These are phyloP conservation scores for Strigomonas culicis DNA, from an alignment of 208 protist species.

Conservation along the genomic window DNA sequence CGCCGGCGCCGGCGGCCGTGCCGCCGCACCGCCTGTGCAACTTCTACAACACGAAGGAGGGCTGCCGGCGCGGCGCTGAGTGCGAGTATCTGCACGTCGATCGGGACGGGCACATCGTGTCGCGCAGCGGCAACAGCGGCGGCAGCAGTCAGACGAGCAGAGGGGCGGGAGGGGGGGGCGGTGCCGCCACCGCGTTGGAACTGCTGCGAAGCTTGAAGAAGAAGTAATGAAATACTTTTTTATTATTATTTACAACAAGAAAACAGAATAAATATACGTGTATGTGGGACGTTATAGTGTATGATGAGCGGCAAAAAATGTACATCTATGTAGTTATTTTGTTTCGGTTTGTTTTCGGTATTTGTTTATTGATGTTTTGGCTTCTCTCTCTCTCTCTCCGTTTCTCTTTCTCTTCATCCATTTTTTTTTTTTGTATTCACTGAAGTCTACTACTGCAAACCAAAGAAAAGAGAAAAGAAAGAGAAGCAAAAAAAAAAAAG, in stretches of 20 bases:
- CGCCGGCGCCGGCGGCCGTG: no score
- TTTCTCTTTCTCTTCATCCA: background rate
- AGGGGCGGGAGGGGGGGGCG: background rate
- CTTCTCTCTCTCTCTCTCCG: background rate
- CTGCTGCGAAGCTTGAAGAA: slow-evolving; percentile 2
- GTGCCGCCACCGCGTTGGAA: background rate
- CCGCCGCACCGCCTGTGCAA: slow-evolving; percentile 29
- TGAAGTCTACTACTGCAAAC: background rate
- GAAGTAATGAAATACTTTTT: background rate
- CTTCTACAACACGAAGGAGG: slow-evolving; percentile 63
- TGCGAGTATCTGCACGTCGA: slow-evolving; percentile 69
- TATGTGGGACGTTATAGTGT: no score
- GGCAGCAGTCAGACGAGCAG: background rate
- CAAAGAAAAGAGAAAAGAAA: background rate
- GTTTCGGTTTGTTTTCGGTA: background rate
- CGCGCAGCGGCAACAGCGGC: background rate
- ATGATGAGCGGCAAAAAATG: no score
- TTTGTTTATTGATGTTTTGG: slow-evolving; percentile 5
- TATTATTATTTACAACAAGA: no score
- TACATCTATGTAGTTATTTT: background rate
- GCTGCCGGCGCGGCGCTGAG: slow-evolving; percentile 52
- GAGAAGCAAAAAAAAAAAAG: background rate
- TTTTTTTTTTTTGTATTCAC: slow-evolving; percentile 10
- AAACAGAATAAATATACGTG: no score
- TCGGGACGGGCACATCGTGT: slow-evolving; percentile 27